Percentiles rank a stretch among this genome's conserved stretches.
These are phyloP conservation scores for Agrocybe pediades DNA, from an alignment of 768 basidiomycete genomes.

Conservation along the genomic window DNA sequence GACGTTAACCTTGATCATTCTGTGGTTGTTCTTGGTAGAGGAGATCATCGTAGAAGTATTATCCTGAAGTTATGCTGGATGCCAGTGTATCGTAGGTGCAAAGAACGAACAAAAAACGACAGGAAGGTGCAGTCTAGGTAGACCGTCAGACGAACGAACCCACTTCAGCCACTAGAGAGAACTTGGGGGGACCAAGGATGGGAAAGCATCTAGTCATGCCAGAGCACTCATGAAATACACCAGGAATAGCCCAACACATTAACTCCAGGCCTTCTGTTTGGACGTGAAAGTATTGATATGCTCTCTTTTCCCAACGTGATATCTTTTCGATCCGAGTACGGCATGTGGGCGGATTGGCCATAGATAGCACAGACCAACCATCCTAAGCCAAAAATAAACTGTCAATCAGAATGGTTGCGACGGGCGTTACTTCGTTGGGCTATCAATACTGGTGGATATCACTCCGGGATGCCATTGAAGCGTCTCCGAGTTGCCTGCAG, in stretches of 20 bases:
- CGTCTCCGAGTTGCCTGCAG: slow-evolving; percentile 8
- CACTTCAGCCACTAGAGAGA: slow-evolving; percentile 3
- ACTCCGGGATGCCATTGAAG: neutral
- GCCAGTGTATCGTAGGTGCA: slow-evolving; percentile 3
- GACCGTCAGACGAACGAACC: slow-evolving; percentile 4
- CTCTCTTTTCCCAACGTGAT: slow-evolving; percentile 5
- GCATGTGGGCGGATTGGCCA: slow-evolving; percentile 4
- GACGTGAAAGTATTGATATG: slow-evolving; percentile 10
- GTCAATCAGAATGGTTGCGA: slow-evolving; percentile 21
- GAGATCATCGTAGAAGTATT: slow-evolving; percentile 4
- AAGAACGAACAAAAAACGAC: slow-evolving; percentile 12
- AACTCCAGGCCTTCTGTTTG: slow-evolving; percentile 13
- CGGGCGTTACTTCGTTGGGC: slow-evolving; percentile 5
- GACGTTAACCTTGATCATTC: slow-evolving; percentile 18
- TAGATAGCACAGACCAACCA: slow-evolving; percentile 4
- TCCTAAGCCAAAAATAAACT: slow-evolving; percentile 8
- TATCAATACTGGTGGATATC: neutral
- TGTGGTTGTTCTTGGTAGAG: slow-evolving; percentile 11
- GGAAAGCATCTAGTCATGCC: slow-evolving; percentile 5
- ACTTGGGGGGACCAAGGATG: slow-evolving; percentile 19
- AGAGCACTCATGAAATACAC: slow-evolving; percentile 17
- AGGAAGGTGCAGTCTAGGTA: slow-evolving; percentile 12
- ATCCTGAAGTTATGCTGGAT: slow-evolving; percentile 7
- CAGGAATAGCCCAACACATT: slow-evolving; percentile 5
- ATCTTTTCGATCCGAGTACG: neutral